These are phyloP conservation scores for Hibiscus tridactylites DNA, from an alignment of 345 rosid genomes.

Conservation along the genomic window DNA sequence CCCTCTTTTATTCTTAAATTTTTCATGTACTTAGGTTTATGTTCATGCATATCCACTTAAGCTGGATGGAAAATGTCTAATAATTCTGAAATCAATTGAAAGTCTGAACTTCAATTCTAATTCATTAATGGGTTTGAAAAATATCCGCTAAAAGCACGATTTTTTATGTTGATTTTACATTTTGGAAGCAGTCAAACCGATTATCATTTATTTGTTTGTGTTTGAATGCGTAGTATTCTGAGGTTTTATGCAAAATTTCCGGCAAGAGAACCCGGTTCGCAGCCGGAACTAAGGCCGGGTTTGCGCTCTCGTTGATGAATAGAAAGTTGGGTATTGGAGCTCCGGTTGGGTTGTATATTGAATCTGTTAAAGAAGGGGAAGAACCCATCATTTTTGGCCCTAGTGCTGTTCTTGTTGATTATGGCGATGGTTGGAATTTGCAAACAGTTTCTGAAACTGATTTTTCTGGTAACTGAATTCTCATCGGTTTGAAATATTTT, in stretches of 20 bases:
- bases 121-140: not conserved
- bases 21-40: not conserved
- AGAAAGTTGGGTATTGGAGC: slow-evolving; percentile 39
- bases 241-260: slow-evolving; percentile 48
- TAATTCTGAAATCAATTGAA: not conserved
- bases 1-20: not conserved
- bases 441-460: slow-evolving; percentile 43
- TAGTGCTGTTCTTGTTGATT: slow-evolving; percentile 51
- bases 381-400: slow-evolving; percentile 77
- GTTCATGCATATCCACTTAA: not conserved
- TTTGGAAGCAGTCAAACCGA: not conserved
- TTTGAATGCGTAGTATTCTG: slow-evolving; percentile 44
- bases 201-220: not conserved
- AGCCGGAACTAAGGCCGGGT: slow-evolving; percentile 61
- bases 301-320: slow-evolving; percentile 72
- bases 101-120: not conserved
- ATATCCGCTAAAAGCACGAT: not conserved
- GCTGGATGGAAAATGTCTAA: not conserved
- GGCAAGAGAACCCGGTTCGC: slow-evolving; percentile 57
- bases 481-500: not conserved
- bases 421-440: slow-evolving; percentile 63
- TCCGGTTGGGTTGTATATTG: slow-evolving; percentile 41
- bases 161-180: not conserved
- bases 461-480: slow-evolving; percentile 24
- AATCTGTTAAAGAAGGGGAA: slow-evolving; percentile 59